phyloP scores from a whole-genome alignment of 352 stramenopile species.

The Phytophthora colocasiae region DNA sequence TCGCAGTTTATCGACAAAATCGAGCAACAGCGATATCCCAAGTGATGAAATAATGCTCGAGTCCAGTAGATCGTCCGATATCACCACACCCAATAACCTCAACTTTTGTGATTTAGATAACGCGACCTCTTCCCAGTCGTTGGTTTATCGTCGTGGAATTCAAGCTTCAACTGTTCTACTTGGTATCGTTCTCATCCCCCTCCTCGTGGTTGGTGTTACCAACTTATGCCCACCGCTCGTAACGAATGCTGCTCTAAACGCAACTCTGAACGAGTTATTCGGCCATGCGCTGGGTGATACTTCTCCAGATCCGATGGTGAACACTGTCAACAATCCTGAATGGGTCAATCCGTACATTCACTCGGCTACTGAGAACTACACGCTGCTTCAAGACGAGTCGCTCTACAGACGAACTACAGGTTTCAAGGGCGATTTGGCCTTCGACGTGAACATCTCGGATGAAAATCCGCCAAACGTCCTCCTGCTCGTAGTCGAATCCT shows the following conservation, averaged over 20 bases:
- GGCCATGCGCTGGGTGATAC: conserved; percentile 5
- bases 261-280: conserved; percentile 32
- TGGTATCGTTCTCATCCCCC: conserved; percentile 2
- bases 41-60: conserved; percentile 16
- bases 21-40: conserved; percentile 2
- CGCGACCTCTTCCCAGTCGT: too few species aligned
- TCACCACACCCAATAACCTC: conserved; percentile 2
- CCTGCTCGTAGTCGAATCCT: conserved; percentile 59
- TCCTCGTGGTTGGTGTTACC: conserved; percentile 6
- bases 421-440: conserved; percentile 47
- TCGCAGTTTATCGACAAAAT: conserved; percentile 9
- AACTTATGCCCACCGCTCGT: conserved; percentile 8
- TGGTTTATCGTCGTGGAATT: conserved; percentile 2
- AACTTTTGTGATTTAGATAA: conserved; percentile 12
- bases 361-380: conserved; percentile 45
- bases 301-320: conserved; percentile 2
- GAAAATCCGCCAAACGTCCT: conserved; percentile 52
- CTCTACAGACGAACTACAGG: conserved; percentile 47
- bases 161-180: not conserved
- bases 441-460: conserved; percentile 47
- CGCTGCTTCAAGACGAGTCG: conserved; percentile 41
- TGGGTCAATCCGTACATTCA: conserved; percentile 35
- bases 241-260: conserved; percentile 22
- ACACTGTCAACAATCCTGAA: not conserved
- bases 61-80: conserved; percentile 3